Evolutionary conservation across 129 eudicot species (phyloP).

Genomic region (Lactuca saligna): DNA sequence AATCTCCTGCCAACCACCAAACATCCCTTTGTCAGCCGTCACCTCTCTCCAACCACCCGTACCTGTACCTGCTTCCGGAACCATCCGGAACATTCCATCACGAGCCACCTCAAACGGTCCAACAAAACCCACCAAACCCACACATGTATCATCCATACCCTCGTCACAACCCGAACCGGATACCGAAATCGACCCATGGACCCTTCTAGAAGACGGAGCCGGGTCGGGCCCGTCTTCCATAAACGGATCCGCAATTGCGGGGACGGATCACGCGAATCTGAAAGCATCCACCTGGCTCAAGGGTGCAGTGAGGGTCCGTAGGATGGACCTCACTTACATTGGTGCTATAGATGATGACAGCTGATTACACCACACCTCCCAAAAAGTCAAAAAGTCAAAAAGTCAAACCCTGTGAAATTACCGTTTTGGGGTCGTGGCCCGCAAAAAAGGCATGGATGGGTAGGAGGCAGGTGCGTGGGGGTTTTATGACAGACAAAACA

Average conservation of each 20-base stretch:
- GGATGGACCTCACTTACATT: conserved; percentile 80
- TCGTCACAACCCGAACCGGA: conserved; percentile 51
- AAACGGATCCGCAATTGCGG: conserved; percentile 59
- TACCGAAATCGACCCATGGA: conserved; percentile 83
- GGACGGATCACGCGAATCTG: conserved; percentile 69
- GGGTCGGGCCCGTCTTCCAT: conserved; percentile 66
- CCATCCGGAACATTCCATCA: conserved; percentile 39
- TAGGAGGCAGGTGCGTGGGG: conserved; percentile 25
- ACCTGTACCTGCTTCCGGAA: conserved; percentile 34
- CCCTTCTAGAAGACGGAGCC: conserved; percentile 83
- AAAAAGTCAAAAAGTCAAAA: not conserved
- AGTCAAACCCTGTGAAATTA: conserved; percentile 10
- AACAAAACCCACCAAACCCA: conserved; percentile 52
- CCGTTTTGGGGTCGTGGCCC: conserved; percentile 29
- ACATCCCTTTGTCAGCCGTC: conserved; percentile 49
- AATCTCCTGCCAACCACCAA: conserved; percentile 71
- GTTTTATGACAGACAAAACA: not conserved
- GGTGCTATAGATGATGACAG: conserved; percentile 96
- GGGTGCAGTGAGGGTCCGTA: conserved; percentile 91
- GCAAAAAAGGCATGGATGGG: not conserved
- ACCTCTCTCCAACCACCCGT: conserved; percentile 58
- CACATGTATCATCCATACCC: not conserved
- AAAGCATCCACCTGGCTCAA: conserved; percentile 87
- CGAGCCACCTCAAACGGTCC: conserved; percentile 49
- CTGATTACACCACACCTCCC: conserved; percentile 44